Evolutionary conservation across 345 rosid species (phyloP), one percentile per base, ranked within the genome.

Genomic region (Euphorbia peplus): DNA sequence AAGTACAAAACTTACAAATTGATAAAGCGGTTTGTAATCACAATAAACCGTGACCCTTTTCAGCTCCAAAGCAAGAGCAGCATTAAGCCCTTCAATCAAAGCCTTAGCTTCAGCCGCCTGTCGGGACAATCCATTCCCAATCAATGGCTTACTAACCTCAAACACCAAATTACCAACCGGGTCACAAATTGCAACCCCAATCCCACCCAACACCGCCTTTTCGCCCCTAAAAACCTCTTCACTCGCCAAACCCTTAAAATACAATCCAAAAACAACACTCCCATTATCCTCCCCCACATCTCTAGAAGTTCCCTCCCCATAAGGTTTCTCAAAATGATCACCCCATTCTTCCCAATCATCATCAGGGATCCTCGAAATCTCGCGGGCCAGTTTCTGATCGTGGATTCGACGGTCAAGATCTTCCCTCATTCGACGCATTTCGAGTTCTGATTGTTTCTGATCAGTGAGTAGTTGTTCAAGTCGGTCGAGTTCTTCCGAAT

Each of bases 41-140:
- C 76, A 68, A 26, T 68, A 59, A 63, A 84, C 7, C 8, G 69
- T 71, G 14, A 89, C 73, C 63, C 83, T 82, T 67, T 80, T 84
- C 73, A 92, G 83, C 67, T 84, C 87, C 85, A 88, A 76, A 30
- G 71, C 69, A 50, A 82, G 71, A 22, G 90, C 95, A n/a, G 82
- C 86, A 47, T 77, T 79, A 13, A 92, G 83, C 19, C 90, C 98
- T 71, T 82, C 88, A 70, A 89, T 71, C 73, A 92, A 67, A 10
- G 89, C 93, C 70, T 82, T 79, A 21, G 77, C 21, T 62, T 80
- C 92, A 0, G 85, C 86, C 44, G 73, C 78, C 18, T 67, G 69
- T 15, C 63, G 50, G 65, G 77, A 79, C 75, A 71, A 63, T 48
- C 75, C 70, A 11, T 64, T 79, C 0, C 66, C 78, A 18, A 60